Evolutionary conservation across 495 filamentous ascomycete species (phyloP).

Genomic region (Saxispiralis lemnorum): DNA sequence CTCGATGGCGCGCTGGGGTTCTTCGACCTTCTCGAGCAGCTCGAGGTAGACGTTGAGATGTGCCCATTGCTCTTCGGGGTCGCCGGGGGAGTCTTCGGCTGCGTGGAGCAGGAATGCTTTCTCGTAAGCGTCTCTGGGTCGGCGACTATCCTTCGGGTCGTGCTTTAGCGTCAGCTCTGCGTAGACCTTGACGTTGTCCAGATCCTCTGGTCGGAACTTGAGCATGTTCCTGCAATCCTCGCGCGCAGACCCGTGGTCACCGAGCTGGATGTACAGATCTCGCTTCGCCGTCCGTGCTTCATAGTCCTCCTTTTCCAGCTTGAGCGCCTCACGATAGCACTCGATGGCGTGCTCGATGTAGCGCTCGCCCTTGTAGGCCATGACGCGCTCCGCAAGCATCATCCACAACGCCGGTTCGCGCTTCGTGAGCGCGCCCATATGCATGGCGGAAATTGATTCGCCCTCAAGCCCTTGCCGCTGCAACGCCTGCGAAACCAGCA

Average conservation of each 20-base stretch:
- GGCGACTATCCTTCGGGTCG: conserved; percentile 34
- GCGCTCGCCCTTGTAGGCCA: conserved; percentile 40
- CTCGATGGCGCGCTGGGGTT: conserved; percentile 38
- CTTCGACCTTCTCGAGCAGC: conserved; percentile 34
- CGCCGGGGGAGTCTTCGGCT: conserved; percentile 30
- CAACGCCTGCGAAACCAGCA: conserved; percentile 54
- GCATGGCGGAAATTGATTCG: conserved; percentile 47
- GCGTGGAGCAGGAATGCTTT: conserved; percentile 37
- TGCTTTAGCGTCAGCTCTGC: conserved; percentile 37
- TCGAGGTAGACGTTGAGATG: conserved; percentile 74
- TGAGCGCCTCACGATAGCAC: conserved; percentile 53
- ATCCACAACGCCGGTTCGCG: conserved; percentile 53
- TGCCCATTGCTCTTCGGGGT: conserved; percentile 53
- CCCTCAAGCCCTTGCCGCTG: conserved; percentile 47
- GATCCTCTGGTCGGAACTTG: conserved; percentile 39
- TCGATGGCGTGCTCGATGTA: conserved; percentile 32
- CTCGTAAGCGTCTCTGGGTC: conserved; percentile 43
- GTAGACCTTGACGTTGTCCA: conserved; percentile 41
- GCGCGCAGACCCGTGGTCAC: conserved; percentile 37
- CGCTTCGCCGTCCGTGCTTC: conserved; percentile 45
- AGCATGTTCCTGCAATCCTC: conserved; percentile 46
- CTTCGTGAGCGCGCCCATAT: conserved; percentile 53
- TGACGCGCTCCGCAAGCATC: conserved; percentile 45
- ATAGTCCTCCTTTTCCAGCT: conserved; percentile 38
- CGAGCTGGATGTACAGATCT: conserved; percentile 39